Conservation (phyloP, 257 asterid species). For the Solanum neorickii region DNA sequence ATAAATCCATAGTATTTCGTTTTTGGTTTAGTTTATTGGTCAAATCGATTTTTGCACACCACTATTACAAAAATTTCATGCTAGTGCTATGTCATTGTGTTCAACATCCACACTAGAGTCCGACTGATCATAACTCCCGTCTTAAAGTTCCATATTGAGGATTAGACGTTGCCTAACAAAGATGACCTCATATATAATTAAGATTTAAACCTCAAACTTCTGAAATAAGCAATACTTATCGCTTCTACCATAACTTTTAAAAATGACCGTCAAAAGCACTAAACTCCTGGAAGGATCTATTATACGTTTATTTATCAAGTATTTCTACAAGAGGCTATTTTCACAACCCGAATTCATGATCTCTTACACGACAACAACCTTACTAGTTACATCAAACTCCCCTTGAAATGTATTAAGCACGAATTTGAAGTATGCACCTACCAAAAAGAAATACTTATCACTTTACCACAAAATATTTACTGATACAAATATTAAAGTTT, state of each 20-base stretch:
- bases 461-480: background rate
- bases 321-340: too few species aligned
- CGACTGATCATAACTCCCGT: background rate
- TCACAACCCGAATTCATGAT: accelerated
- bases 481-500: background rate
- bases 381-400: background rate
- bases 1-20: too few species aligned
- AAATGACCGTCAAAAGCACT: too few species aligned
- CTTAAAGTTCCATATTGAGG: background rate
- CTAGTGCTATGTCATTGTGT: background rate
- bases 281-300: background rate
- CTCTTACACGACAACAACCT: background rate
- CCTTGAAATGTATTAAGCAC: background rate
- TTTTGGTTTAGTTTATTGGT: background rate
- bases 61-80: background rate
- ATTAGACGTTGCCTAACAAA: background rate
- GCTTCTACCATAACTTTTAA: background rate
- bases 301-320: too few species aligned
- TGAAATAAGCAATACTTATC: background rate
- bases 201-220: background rate
- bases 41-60: background rate
- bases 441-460: too few species aligned
- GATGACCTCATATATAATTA: background rate
- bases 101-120: background rate
- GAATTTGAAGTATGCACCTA: background rate